Conservation (phyloP, 148 eudicot species). For the Cornus florida region DNA sequence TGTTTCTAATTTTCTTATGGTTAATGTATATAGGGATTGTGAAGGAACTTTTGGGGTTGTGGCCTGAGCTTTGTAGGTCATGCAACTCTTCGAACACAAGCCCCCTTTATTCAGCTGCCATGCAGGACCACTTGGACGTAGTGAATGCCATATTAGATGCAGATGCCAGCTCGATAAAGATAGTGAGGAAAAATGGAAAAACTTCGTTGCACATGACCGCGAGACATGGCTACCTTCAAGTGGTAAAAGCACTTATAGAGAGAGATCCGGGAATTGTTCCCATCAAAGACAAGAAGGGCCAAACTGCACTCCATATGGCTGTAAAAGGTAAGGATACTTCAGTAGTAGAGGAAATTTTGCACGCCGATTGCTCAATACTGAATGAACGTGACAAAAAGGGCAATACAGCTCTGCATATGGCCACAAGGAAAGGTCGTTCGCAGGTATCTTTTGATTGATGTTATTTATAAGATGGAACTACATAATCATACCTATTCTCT, state of each 20-base stretch:
- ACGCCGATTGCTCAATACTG: slow-evolving; percentile 65
- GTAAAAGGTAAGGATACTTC: slow-evolving; percentile 79
- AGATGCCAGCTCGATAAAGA: slow-evolving; percentile 45
- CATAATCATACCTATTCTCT: background rate
- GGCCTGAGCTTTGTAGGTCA: slow-evolving; percentile 75
- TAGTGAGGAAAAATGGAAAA: slow-evolving; percentile 85
- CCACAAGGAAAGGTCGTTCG: slow-evolving; percentile 78
- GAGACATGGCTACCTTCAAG: slow-evolving; percentile 61
- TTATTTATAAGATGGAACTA: background rate
- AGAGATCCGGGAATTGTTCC: slow-evolving; percentile 63
- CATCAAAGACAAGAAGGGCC: slow-evolving; percentile 88
- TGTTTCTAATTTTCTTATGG: background rate
- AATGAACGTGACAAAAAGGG: slow-evolving; percentile 94
- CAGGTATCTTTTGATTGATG: slow-evolving; percentile 43
- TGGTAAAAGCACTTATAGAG: slow-evolving; percentile 62
- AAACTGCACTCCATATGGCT: slow-evolving; percentile 96
- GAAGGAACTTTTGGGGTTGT: slow-evolving; percentile 46
- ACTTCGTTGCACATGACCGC: slow-evolving; percentile 81
- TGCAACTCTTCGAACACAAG: slow-evolving; percentile 74
- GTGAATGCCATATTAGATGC: slow-evolving; percentile 72
- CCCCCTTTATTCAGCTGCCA: slow-evolving; percentile 88
- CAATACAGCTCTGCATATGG: slow-evolving; percentile 79
- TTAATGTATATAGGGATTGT: slow-evolving; percentile 50
- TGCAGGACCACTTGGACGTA: slow-evolving; percentile 66
- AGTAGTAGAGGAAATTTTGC: slow-evolving; percentile 67